A percentile compares a stretch with the other conserved stretches of the same genome.
These are phyloP conservation scores for Ophidiomyces ophidiicola DNA, from an alignment of 2,329 filamentous ascomycete genomes.

Conservation along the genomic window DNA sequence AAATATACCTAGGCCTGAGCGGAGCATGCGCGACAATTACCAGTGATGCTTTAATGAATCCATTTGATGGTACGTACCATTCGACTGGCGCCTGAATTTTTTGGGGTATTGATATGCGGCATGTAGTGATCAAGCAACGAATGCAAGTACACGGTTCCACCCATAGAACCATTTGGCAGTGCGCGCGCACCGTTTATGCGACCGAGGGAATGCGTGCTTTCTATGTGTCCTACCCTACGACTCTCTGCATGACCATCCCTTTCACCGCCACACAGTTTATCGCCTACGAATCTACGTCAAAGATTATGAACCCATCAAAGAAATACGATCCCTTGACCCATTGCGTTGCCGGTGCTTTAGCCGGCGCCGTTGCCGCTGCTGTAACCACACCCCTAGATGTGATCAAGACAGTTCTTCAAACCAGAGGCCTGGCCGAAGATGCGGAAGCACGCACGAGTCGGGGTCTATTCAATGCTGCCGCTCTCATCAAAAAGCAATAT, in stretches of 20 bases:
- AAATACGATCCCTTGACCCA: conserved; percentile 86
- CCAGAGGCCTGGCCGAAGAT: conserved; percentile 70
- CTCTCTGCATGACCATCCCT: conserved; percentile 94
- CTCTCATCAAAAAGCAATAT: conserved; percentile 70
- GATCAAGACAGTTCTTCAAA: conserved; percentile 95
- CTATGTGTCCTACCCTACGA: conserved; percentile 97
- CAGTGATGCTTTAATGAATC: conserved; percentile 97
- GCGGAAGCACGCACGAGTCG: conserved; percentile 73
- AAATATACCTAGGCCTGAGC: conserved; percentile 56
- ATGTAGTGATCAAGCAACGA: conserved; percentile 92
- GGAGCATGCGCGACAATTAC: conserved; percentile 92
- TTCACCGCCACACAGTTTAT: conserved; percentile 97
- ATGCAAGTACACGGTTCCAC: conserved; percentile 98
- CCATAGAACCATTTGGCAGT: conserved; percentile 76
- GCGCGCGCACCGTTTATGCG: conserved; percentile 75
- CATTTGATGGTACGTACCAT: conserved; percentile 70
- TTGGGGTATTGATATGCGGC: conserved; percentile 1
- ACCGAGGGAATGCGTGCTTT: conserved; percentile 83
- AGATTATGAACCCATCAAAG: conserved; percentile 69
- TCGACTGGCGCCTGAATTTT: not conserved
- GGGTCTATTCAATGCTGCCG: conserved; percentile 65
- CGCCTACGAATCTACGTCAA: conserved; percentile 93
- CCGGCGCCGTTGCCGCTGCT: conserved; percentile 84
- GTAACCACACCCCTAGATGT: conserved; percentile 95
- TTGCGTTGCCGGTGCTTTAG: conserved; percentile 81